Percentiles rank a stretch among this genome's conserved stretches.
These are phyloP conservation scores for Candida arabinofermentans DNA, from an alignment of 805 yeast genomes.

Conservation along the genomic window DNA sequence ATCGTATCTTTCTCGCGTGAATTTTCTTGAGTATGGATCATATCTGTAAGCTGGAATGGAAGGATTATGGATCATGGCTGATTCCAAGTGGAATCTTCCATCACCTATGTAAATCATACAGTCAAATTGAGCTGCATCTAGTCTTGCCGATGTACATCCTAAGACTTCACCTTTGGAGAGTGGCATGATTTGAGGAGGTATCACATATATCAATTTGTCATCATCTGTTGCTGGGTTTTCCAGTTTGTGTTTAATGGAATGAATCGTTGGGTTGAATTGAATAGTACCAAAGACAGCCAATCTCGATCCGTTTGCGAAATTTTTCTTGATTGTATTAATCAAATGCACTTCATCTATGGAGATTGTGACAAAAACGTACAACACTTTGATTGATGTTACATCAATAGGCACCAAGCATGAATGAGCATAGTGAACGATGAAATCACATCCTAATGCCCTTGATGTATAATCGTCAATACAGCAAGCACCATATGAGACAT, in stretches of 20 bases:
- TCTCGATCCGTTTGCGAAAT: constrained; percentile 59
- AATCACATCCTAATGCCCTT: constrained; percentile 86
- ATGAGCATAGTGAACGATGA: constrained; percentile 94
- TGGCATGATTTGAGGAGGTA: constrained; percentile 91
- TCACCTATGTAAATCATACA: constrained; percentile 94
- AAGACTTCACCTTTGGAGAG: constrained; percentile 92
- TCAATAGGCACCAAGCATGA: constrained; percentile 96
- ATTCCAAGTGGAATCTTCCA: constrained; percentile 92
- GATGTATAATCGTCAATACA: constrained; percentile 98
- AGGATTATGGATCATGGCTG: constrained; percentile 97
- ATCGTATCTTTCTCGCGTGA: constrained; percentile 85
- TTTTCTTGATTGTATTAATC: constrained; percentile 66
- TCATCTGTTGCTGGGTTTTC: constrained; percentile 31
- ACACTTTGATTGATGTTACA: constrained; percentile 81
- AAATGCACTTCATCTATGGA: constrained; percentile 81
- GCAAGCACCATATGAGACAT: constrained; percentile 97
- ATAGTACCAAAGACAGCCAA: constrained; percentile 92
- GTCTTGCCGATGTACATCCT: constrained; percentile 90
- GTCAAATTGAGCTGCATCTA: constrained; percentile 58
- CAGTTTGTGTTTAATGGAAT: constrained; percentile 62
- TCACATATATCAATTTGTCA: constrained; percentile 50
- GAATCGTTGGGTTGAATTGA: constrained; percentile 94
- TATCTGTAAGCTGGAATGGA: constrained; percentile 86
- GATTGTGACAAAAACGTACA: constrained; percentile 94
- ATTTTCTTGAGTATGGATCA: constrained; percentile 91